A percentile compares a stretch with the other conserved stretches of the same genome.
Evolutionary conservation across 371 early-diverging fungal species (phyloP).

Genomic region (Mortierella sp.): DNA sequence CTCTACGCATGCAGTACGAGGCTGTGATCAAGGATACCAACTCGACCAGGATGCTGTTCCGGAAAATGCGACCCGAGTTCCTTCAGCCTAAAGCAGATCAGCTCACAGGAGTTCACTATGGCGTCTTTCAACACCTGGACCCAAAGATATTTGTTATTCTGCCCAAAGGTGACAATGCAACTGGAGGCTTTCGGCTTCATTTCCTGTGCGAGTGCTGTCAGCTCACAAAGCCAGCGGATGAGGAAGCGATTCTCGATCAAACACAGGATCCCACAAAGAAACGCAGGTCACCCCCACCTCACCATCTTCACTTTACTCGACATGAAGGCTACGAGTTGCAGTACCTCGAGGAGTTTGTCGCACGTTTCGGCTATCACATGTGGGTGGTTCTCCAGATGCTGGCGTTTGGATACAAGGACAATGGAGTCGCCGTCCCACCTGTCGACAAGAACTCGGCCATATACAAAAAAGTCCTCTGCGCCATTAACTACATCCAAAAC

Average conservation of each 20-base stretch:
- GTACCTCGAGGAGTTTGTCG: constrained; percentile 22
- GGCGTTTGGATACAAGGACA: constrained; percentile 19
- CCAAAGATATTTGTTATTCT: constrained; percentile 28
- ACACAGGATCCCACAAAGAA: background rate
- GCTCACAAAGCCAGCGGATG: constrained; percentile 10
- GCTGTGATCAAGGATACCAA: constrained; percentile 13
- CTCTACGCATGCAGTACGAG: constrained; percentile 18
- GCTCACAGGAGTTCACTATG: constrained; percentile 23
- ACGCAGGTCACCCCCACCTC: constrained; percentile 8
- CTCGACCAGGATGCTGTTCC: constrained; percentile 15
- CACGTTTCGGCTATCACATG: constrained; percentile 28
- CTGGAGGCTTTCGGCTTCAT: constrained; percentile 25
- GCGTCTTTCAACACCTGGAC: constrained; percentile 25
- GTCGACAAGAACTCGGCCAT: background rate
- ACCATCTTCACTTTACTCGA: constrained; percentile 26
- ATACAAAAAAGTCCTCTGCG: constrained; percentile 6
- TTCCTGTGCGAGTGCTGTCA: constrained; percentile 41
- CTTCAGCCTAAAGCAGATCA: constrained; percentile 19
- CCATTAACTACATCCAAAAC: constrained; percentile 20
- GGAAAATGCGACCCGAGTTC: constrained; percentile 18
- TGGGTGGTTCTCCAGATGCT: constrained; percentile 24
- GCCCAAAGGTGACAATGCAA: constrained; percentile 17
- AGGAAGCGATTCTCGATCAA: background rate
- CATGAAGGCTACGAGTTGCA: constrained; percentile 34
- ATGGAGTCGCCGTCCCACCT: constrained; percentile 24